Percentiles rank a stretch among this genome's conserved stretches.
Evolutionary conservation across 768 basidiomycete genomes (phyloP).

Genomic region (button mushroom (Agaricus bisporus)): DNA sequence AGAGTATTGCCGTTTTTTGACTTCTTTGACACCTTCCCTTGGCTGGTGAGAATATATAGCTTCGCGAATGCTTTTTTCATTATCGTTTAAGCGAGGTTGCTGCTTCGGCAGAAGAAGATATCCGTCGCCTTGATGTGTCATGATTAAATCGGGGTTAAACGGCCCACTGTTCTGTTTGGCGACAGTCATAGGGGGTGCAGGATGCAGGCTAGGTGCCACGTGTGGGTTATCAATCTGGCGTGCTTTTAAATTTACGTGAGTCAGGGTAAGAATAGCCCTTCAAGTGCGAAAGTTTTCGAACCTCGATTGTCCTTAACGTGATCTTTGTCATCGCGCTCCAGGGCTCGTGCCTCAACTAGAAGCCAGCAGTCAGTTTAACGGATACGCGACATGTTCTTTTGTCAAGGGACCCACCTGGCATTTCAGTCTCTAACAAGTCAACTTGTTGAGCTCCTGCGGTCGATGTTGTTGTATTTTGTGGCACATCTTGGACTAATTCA

Average conservation of each 20-base stretch:
- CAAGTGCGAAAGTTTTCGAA: background rate
- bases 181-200: constrained; percentile 2
- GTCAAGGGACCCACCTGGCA: background rate
- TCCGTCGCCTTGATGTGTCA: constrained; percentile 4
- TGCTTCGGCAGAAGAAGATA: constrained; percentile 20
- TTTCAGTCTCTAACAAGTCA: background rate
- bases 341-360: background rate
- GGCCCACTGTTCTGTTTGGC: constrained; percentile 9
- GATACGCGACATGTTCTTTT: background rate
- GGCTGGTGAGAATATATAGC: constrained; percentile 2
- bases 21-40: constrained; percentile 1
- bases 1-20: background rate
- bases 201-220: constrained; percentile 11
- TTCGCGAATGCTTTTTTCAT: constrained; percentile 27
- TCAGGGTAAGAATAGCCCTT: background rate
- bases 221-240: constrained; percentile 8
- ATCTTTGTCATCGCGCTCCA: background rate
- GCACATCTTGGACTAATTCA: background rate
- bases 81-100: constrained; percentile 36
- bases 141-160: constrained; percentile 13
- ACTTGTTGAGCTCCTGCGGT: no score
- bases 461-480: background rate
- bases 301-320: constrained; percentile 1
- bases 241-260: constrained; percentile 8
- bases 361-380: background rate